Evolutionary conservation across 257 asterid genomes (phyloP).

Genomic region (Solanum clarkiae): DNA sequence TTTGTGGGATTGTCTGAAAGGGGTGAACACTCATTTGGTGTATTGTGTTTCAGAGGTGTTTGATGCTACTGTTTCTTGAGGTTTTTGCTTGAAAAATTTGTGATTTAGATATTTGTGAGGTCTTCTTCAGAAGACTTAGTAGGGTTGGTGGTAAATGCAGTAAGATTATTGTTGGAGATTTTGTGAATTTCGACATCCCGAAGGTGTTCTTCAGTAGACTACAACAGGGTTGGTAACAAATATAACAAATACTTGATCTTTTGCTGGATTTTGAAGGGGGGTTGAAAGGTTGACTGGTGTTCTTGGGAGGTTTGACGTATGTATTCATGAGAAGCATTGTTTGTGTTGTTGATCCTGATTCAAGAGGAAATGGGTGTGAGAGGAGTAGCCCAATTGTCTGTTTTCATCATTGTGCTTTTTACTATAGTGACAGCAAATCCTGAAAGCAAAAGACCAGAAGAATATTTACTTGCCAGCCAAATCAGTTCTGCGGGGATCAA

Average conservation of each 20-base stretch:
- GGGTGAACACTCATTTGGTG: neutral
- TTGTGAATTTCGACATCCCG: constrained; percentile 1
- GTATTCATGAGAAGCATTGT: constrained; percentile 19
- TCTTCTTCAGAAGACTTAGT: constrained; percentile 2
- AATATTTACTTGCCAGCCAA: constrained; percentile 26
- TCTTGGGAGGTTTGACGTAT: neutral
- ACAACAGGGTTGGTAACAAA: constrained; percentile 10
- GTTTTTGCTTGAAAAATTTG: neutral
- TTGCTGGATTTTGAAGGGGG: neutral
- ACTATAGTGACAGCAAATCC: constrained; percentile 17
- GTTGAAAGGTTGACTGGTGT: neutral
- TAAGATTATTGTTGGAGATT: constrained; percentile 2
- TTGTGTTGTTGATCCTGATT: constrained; percentile 21
- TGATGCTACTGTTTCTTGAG: neutral
- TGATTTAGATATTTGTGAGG: constrained; percentile 7
- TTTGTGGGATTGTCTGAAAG: neutral
- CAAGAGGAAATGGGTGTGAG: constrained; percentile 27
- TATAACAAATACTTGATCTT: constrained; percentile 18
- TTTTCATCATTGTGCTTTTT: constrained; percentile 25
- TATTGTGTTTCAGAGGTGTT: neutral
- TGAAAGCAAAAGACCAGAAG: constrained; percentile 28
- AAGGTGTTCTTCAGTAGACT: constrained; percentile 5
- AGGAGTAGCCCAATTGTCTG: constrained; percentile 17
- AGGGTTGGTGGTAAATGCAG: constrained; percentile 12
- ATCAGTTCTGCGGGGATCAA: constrained; percentile 28